Conservation (phyloP, 2,329 filamentous ascomycete species). For the Colletotrichum echinochloae region DNA sequence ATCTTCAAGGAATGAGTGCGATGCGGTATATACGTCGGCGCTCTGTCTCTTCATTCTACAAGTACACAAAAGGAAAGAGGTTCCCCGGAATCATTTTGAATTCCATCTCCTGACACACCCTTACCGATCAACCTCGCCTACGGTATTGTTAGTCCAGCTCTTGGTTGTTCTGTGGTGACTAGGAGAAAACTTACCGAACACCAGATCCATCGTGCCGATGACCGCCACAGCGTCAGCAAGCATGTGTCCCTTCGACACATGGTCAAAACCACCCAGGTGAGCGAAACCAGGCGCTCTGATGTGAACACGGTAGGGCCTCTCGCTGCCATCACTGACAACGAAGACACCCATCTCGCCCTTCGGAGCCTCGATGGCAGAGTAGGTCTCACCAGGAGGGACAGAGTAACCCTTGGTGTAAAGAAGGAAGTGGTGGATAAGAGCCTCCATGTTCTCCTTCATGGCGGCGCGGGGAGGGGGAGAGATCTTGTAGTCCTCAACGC, state of each 20-base stretch:
- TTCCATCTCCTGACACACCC: slow-evolving; percentile 38
- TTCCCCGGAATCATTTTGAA: slow-evolving; percentile 37
- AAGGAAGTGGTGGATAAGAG: slow-evolving; percentile 98
- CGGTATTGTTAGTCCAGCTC: slow-evolving; percentile 49
- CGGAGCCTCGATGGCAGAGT: slow-evolving; percentile 97
- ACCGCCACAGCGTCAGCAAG: slow-evolving; percentile 97
- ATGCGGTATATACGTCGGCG: slow-evolving; percentile 44
- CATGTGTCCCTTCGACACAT: slow-evolving; percentile 90
- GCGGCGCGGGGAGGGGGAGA: slow-evolving; percentile 93
- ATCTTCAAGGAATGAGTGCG: slow-evolving; percentile 40
- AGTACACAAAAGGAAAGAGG: slow-evolving; percentile 44
- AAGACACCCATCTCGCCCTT: slow-evolving; percentile 99
- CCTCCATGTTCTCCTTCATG: slow-evolving; percentile 99
- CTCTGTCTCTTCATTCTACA: slow-evolving; percentile 44
- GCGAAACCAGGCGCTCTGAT: slow-evolving; percentile 97
- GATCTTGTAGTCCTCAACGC: slow-evolving; percentile 99
- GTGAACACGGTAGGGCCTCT: slow-evolving; percentile 97
- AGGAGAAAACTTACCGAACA: slow-evolving; percentile 76
- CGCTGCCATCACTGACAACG: slow-evolving; percentile 93
- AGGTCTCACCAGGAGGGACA: slow-evolving; percentile 97
- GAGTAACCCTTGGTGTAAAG: slow-evolving; percentile 99
- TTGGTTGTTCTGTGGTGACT: background rate
- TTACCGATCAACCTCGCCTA: slow-evolving; percentile 73
- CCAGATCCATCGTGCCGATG: slow-evolving; percentile 89
- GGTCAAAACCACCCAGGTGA: slow-evolving; percentile 93